These are phyloP conservation scores for Geosmithia putterillii DNA, from an alignment of 2,329 filamentous ascomycete genomes.

Conservation along the genomic window DNA sequence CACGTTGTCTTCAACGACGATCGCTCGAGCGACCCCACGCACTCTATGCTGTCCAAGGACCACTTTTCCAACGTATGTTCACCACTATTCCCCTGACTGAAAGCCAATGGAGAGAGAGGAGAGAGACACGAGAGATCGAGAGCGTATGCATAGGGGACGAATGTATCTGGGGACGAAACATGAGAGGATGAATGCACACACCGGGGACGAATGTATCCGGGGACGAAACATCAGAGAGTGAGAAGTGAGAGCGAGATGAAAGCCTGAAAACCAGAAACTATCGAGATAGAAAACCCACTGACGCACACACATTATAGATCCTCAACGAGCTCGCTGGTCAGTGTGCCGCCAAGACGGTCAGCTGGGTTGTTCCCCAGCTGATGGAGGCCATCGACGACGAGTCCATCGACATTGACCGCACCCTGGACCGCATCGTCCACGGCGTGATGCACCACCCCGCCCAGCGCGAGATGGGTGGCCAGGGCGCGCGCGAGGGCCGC, in stretches of 20 bases:
- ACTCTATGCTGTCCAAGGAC: constrained; percentile 93
- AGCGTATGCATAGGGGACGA: neutral
- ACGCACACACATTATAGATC: constrained; percentile 25
- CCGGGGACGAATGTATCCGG: neutral
- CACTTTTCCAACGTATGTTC: constrained; percentile 69
- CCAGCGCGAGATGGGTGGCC: constrained; percentile 55
- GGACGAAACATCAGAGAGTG: neutral
- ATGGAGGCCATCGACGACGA: constrained; percentile 83
- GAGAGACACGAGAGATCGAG: neutral
- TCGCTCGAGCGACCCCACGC: constrained; percentile 66
- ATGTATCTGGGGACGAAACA: neutral
- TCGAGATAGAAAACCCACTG: neutral
- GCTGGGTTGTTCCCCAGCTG: constrained; percentile 80
- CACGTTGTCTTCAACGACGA: constrained; percentile 79
- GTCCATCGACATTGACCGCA: constrained; percentile 51
- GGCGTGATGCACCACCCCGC: constrained; percentile 86
- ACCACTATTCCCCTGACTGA: constrained; percentile 11
- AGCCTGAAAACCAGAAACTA: neutral
- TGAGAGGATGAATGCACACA: neutral
- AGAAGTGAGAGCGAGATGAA: neutral
- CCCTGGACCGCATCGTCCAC: constrained; percentile 63
- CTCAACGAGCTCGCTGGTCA: constrained; percentile 83
- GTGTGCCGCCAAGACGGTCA: constrained; percentile 64
- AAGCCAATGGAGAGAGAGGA: neutral
- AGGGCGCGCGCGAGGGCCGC: constrained; percentile 62